A percentile compares a stretch with the other conserved stretches of the same genome.
Conservation (phyloP, 495 filamentous ascomycete species). For the Aspergillus sclerotioniger region DNA sequence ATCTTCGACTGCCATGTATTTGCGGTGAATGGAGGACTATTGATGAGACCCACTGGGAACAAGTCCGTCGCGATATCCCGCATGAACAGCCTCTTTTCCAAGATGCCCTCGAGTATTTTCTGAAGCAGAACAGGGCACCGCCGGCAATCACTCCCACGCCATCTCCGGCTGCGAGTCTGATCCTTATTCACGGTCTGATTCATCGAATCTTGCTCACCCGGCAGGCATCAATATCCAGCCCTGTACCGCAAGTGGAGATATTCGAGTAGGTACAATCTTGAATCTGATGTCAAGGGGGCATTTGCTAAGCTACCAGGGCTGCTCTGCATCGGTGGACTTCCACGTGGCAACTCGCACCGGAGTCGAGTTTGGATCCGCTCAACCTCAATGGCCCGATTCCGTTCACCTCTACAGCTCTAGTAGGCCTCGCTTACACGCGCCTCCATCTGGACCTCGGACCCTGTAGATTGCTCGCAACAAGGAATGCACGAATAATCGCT, state of each 20-base stretch:
- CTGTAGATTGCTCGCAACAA: slow-evolving; percentile 28
- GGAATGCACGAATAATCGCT: slow-evolving; percentile 21
- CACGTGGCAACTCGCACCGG: slow-evolving; percentile 32
- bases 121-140: background rate
- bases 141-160: slow-evolving; percentile 9
- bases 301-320: slow-evolving; percentile 25
- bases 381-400: slow-evolving; percentile 36
- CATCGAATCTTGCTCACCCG: slow-evolving; percentile 59
- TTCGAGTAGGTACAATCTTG: slow-evolving; percentile 34
- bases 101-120: slow-evolving; percentile 14
- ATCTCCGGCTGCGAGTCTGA: slow-evolving; percentile 58
- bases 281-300: too few relatives aligned
- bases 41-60: slow-evolving; percentile 11
- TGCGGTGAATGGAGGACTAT: slow-evolving; percentile 20
- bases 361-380: slow-evolving; percentile 32
- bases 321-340: slow-evolving; percentile 44
- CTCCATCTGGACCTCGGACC: slow-evolving; percentile 30
- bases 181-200: slow-evolving; percentile 58
- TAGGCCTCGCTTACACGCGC: slow-evolving; percentile 37
- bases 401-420: slow-evolving; percentile 38
- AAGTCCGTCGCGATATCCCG: background rate
- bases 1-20: slow-evolving; percentile 54
- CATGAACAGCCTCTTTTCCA: slow-evolving; percentile 22
- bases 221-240: slow-evolving; percentile 34
- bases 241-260: slow-evolving; percentile 28